These are phyloP conservation scores for Cladosporium oxysporum DNA, from an alignment of 2,329 filamentous ascomycete genomes.

Conservation along the genomic window DNA sequence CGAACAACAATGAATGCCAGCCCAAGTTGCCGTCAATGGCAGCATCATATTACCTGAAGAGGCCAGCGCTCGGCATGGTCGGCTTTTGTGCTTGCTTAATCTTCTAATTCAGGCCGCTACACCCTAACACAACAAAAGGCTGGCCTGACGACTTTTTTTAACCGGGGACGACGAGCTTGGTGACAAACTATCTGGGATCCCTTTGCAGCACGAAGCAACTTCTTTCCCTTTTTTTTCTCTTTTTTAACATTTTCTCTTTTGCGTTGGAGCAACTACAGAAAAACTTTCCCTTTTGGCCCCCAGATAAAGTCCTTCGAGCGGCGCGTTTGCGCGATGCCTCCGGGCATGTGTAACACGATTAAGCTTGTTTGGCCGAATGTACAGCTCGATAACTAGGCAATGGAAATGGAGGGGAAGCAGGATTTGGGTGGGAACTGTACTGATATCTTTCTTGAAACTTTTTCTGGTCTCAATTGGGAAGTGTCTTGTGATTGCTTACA, in stretches of 20 bases:
- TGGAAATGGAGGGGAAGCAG: background rate
- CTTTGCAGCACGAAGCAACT: background rate
- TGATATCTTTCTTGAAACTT: constrained; percentile 8
- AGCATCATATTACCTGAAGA: background rate
- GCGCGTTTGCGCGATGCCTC: background rate
- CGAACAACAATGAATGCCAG: background rate
- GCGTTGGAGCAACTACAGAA: constrained; percentile 2
- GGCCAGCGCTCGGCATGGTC: background rate
- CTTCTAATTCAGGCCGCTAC: background rate
- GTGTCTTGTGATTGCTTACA: background rate
- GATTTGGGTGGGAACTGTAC: constrained; percentile 2
- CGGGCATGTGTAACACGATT: background rate
- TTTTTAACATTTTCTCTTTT: background rate
- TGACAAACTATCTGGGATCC: background rate
- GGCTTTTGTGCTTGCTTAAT: constrained; percentile 9
- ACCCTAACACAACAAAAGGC: background rate
- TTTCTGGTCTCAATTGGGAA: background rate
- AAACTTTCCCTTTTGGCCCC: background rate
- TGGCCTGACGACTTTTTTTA: background rate
- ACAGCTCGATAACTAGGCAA: constrained; percentile 10
- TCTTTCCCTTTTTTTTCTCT: background rate
- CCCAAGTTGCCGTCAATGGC: background rate
- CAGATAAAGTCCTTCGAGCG: background rate
- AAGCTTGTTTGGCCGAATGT: constrained; percentile 6
- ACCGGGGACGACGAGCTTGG: constrained; percentile 2